Percentiles rank a stretch among this genome's conserved stretches.
Evolutionary conservation across 2,329 filamentous ascomycete species (phyloP).

Genomic region (Amphichorda felina): DNA sequence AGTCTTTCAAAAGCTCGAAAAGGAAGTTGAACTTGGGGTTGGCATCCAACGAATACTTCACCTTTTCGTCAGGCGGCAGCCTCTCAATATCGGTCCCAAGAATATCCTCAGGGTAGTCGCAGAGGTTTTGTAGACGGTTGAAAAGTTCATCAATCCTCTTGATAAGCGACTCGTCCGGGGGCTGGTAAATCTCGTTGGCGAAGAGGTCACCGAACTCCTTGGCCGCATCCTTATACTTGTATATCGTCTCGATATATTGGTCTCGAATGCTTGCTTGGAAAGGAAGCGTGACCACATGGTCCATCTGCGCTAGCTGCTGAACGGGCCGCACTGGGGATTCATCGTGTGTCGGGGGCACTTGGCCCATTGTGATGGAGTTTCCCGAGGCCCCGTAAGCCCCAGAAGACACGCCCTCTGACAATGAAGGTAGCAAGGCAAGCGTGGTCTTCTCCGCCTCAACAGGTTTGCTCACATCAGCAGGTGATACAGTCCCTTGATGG

Average conservation of each 20-base stretch:
- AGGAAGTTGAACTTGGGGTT: conserved; percentile 51
- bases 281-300: conserved; percentile 44
- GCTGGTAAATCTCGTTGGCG: conserved; percentile 20
- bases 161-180: conserved; percentile 26
- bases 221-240: conserved; percentile 29
- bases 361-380: conserved; percentile 13
- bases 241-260: conserved; percentile 37
- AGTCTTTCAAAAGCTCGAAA: conserved; percentile 36
- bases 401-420: conserved; percentile 8
- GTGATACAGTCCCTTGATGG: conserved; percentile 21
- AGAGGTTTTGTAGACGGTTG: conserved; percentile 36
- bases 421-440: conserved; percentile 8
- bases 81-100: conserved; percentile 27
- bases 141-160: conserved; percentile 39
- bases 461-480: conserved; percentile 22
- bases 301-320: conserved; percentile 8
- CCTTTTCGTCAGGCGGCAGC: conserved; percentile 26
- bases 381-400: conserved; percentile 10
- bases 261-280: conserved; percentile 40
- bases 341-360: conserved; percentile 6
- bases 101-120: conserved; percentile 43
- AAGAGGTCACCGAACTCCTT: conserved; percentile 32
- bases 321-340: background rate
- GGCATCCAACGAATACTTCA: conserved; percentile 41
- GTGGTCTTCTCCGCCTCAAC: conserved; percentile 10